Conservation (phyloP, 257 asterid species). For the Salvia splendens region DNA sequence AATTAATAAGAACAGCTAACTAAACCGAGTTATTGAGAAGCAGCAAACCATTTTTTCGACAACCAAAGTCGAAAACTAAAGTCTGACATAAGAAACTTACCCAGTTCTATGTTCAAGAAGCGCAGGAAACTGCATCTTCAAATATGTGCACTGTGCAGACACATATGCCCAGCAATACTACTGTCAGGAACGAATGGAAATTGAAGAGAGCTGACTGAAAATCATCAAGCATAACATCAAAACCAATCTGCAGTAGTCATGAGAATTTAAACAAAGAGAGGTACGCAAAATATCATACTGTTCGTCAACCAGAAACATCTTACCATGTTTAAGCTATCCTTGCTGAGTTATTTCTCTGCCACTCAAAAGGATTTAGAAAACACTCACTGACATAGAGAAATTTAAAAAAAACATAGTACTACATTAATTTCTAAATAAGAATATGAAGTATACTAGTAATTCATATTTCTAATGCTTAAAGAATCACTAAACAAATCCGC, state of each 20-base stretch:
- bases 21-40: not conserved
- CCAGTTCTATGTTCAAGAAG: conserved; percentile 92
- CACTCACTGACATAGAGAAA: conserved; percentile 9
- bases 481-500: not conserved
- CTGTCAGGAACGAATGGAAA: conserved; percentile 89
- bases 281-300: not conserved
- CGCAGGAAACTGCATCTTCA: conserved; percentile 89
- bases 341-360: conserved; percentile 20
- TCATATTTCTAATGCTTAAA: not conserved
- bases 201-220: conserved; percentile 85
- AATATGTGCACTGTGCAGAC: conserved; percentile 85
- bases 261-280: not conserved
- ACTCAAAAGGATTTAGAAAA: conserved; percentile 24
- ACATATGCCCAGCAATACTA: conserved; percentile 84
- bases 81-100: conserved; percentile 38
- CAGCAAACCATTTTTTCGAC: not conserved
- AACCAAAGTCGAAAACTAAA: not conserved
- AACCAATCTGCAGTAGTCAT: not conserved
- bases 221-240: conserved; percentile 11
- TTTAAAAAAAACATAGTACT: not conserved
- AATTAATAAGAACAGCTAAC: conserved; percentile 3
- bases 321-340: conserved; percentile 38
- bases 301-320: conserved; percentile 25
- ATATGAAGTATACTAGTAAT: too few species aligned
- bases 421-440: conserved; percentile 10